Conservation (phyloP, 345 rosid genomes). For the Cardamine resedifolia region DNA sequence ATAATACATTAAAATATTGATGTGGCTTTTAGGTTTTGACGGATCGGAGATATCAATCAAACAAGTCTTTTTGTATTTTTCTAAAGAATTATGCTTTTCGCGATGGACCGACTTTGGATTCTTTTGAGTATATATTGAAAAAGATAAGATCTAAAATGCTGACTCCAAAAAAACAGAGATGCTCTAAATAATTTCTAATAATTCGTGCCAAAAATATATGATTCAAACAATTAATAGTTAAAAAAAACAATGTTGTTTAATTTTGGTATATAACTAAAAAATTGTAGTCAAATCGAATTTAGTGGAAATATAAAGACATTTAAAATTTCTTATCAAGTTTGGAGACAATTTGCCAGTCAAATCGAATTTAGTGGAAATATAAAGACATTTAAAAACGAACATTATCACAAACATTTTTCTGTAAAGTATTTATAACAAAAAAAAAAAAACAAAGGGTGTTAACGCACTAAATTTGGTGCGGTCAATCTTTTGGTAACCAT, state of each 20-base stretch:
- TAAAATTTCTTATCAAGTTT: neutral
- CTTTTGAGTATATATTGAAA: slow-evolving; percentile 31
- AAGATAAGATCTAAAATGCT: slow-evolving; percentile 41
- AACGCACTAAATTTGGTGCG: neutral
- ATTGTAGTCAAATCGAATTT: neutral
- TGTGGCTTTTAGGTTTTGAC: slow-evolving; percentile 1
- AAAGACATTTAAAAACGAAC: neutral
- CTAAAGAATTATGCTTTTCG: slow-evolving; percentile 28
- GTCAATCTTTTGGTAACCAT: neutral
- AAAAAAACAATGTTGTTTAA: neutral
- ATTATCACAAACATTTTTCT: neutral
- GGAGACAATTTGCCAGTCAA: neutral
- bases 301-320: too few relatives aligned
- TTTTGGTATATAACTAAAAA: neutral
- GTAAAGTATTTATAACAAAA: neutral
- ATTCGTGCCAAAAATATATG: slow-evolving; percentile 12
- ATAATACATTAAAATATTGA: neutral
- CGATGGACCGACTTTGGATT: slow-evolving; percentile 42
- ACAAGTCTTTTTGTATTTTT: slow-evolving; percentile 36
- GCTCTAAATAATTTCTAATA: slow-evolving; percentile 22
- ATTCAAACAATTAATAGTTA: neutral
- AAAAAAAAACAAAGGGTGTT: too few relatives aligned
- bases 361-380: neutral
- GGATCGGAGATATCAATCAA: slow-evolving; percentile 20
- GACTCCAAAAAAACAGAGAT: slow-evolving; percentile 28